Percentiles rank a stretch among this genome's conserved stretches.
Evolutionary conservation across 352 stramenopile genomes (phyloP).

Genomic region (Phytophthora syringae): DNA sequence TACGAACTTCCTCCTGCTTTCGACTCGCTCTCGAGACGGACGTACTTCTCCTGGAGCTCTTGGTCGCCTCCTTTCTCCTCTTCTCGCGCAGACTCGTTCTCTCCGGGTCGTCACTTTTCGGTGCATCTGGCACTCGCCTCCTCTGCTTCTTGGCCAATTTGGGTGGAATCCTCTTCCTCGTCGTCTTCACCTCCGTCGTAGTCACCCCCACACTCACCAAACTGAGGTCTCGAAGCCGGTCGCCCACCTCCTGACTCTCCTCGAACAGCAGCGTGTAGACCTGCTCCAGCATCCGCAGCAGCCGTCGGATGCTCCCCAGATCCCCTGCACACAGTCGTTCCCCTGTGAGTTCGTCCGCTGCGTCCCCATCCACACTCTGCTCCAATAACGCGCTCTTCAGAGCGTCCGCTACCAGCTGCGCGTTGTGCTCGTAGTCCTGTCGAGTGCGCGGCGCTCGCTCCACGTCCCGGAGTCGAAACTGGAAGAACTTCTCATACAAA

Average conservation of each 20-base stretch:
- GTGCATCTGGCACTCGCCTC: not conserved
- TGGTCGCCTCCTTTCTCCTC: not conserved
- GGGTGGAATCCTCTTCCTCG: constrained; percentile 12
- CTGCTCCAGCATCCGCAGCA: constrained; percentile 65
- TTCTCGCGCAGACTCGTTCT: constrained; percentile 13
- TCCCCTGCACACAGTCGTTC: constrained; percentile 58
- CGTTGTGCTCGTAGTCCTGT: constrained; percentile 89
- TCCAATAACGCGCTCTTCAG: constrained; percentile 75
- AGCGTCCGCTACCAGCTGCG: constrained; percentile 86
- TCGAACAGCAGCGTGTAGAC: constrained; percentile 66
- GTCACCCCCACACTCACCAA: constrained; percentile 22
- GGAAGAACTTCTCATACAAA: constrained; percentile 92
- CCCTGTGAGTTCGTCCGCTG: constrained; percentile 61
- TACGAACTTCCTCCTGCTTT: constrained; percentile 37
- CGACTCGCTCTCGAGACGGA: constrained; percentile 1
- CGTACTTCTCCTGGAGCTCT: not conserved
- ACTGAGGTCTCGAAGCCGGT: constrained; percentile 28
- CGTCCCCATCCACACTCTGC: constrained; percentile 39
- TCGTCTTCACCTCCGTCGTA: not conserved
- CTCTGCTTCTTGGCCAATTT: constrained; percentile 34
- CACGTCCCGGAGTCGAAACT: constrained; percentile 78
- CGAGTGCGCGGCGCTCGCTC: constrained; percentile 62
- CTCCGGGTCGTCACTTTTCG: constrained; percentile 24
- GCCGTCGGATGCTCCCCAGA: constrained; percentile 49
- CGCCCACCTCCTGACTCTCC: constrained; percentile 34